These are phyloP conservation scores for Zymoseptoria pseudotritici DNA, from an alignment of 2,329 filamentous ascomycete genomes.

Conservation along the genomic window DNA sequence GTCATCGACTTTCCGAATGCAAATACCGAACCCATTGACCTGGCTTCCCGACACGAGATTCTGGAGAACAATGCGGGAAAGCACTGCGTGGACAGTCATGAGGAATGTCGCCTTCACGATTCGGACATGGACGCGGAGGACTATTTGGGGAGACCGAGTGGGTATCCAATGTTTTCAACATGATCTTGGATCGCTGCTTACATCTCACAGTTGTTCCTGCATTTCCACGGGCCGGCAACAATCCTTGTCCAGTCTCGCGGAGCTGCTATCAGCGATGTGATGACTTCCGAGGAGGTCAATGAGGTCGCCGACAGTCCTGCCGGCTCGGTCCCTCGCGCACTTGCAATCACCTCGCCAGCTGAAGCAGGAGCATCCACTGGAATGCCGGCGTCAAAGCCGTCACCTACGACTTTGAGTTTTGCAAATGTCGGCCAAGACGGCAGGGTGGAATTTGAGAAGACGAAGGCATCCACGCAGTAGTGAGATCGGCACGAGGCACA, in stretches of 20 bases:
- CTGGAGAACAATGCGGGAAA: conserved; percentile 63
- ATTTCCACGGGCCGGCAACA: conserved; percentile 79
- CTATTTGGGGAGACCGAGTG: conserved; percentile 85
- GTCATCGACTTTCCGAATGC: conserved; percentile 64
- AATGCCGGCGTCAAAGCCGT: conserved; percentile 11
- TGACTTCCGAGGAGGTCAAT: conserved; percentile 73
- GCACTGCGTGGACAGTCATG: conserved; percentile 63
- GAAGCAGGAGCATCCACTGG: conserved; percentile 20
- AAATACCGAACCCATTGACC: conserved; percentile 61
- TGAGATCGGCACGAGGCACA: neutral
- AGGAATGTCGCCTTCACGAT: conserved; percentile 59
- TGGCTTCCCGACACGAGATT: conserved; percentile 66
- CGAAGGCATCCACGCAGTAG: neutral
- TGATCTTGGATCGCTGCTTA: neutral
- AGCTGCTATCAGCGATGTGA: conserved; percentile 65
- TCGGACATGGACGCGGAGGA: conserved; percentile 68
- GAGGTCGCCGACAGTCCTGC: conserved; percentile 80
- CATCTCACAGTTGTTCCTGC: conserved; percentile 61
- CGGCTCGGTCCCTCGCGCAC: conserved; percentile 56
- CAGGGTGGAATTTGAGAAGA: conserved; percentile 27
- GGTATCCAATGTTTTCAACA: conserved; percentile 15
- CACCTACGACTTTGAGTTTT: conserved; percentile 27
- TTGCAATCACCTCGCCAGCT: conserved; percentile 32
- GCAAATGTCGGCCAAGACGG: conserved; percentile 28
- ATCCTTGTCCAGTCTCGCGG: conserved; percentile 85